These are phyloP conservation scores for Nemania bipapillata DNA, from an alignment of 2,329 filamentous ascomycete species.

Conservation along the genomic window DNA sequence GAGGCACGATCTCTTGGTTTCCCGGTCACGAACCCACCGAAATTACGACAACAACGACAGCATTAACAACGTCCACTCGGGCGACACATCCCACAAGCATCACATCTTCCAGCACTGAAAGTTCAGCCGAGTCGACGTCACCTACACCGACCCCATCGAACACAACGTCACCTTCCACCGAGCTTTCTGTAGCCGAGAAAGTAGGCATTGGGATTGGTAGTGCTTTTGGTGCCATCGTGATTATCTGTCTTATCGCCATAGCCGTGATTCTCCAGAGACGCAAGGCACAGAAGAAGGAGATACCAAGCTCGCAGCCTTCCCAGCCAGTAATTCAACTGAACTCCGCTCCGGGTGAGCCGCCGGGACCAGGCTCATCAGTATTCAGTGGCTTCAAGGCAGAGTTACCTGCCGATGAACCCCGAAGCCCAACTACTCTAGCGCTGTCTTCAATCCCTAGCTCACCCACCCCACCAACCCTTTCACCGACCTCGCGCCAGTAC, in stretches of 20 bases:
- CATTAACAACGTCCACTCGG: slow-evolving; percentile 10
- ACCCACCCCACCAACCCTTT: slow-evolving; percentile 3
- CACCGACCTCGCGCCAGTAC: slow-evolving; percentile 15
- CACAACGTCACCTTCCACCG: not conserved
- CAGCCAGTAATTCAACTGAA: not conserved
- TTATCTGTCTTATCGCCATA: slow-evolving; percentile 24
- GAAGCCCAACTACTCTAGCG: slow-evolving; percentile 3
- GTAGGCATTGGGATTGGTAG: slow-evolving; percentile 34
- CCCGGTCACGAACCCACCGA: slow-evolving; percentile 23
- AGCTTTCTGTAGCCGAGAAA: slow-evolving; percentile 28
- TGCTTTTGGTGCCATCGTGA: slow-evolving; percentile 19
- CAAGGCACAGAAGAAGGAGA: slow-evolving; percentile 8
- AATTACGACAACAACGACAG: not conserved
- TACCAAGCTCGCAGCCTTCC: not conserved
- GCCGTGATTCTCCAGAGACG: slow-evolving; percentile 19
- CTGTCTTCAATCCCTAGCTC: slow-evolving; percentile 10
- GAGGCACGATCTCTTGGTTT: slow-evolving; percentile 36
- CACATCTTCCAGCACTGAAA: not conserved
- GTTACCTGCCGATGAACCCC: slow-evolving; percentile 32
- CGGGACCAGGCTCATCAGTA: slow-evolving; percentile 1
- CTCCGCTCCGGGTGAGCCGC: not conserved
- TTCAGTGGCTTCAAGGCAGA: slow-evolving; percentile 35
- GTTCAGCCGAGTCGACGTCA: not conserved
- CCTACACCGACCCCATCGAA: slow-evolving; percentile 12
- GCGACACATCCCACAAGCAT: slow-evolving; percentile 1